A percentile compares a stretch with the other conserved stretches of the same genome.
phyloP scores from a whole-genome alignment of 2,329 filamentous ascomycete genomes.

The Zopfia rhizophila region DNA sequence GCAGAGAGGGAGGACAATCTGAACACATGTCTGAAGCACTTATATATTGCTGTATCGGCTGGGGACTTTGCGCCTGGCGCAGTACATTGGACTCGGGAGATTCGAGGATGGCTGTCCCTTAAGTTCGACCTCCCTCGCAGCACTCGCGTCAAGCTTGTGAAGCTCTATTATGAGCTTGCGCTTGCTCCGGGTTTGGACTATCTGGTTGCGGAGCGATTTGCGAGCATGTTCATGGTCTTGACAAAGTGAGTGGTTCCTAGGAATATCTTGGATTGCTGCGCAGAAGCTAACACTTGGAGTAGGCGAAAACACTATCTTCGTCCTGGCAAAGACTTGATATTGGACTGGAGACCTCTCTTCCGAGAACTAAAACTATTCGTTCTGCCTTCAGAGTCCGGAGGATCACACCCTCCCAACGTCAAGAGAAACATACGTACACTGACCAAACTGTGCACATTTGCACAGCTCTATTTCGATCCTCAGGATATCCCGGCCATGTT shows the following conservation, averaged over 20 bases:
- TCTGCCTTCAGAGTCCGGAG: conserved; percentile 80
- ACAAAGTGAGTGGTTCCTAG: conserved; percentile 76
- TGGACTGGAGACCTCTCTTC: conserved; percentile 95
- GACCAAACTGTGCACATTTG: conserved; percentile 89
- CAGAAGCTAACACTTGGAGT: conserved; percentile 36
- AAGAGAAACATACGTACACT: conserved; percentile 77
- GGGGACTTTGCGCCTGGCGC: conserved; percentile 95
- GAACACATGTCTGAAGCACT: conserved; percentile 87
- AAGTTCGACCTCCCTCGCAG: conserved; percentile 96
- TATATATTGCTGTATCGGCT: conserved; percentile 90
- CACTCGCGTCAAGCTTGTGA: conserved; percentile 83
- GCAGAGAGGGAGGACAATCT: conserved; percentile 80
- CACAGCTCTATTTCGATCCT: conserved; percentile 92
- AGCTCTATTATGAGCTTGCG: conserved; percentile 92
- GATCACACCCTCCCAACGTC: conserved; percentile 69
- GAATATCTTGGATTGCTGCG: not conserved
- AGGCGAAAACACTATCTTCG: conserved; percentile 96
- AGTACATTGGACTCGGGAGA: conserved; percentile 95
- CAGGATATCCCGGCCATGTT: conserved; percentile 79
- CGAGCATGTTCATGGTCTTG: conserved; percentile 94
- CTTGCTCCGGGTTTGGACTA: conserved; percentile 89
- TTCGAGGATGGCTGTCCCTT: conserved; percentile 92
- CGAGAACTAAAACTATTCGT: conserved; percentile 92
- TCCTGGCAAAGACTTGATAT: conserved; percentile 84
- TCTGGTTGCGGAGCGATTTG: conserved; percentile 84